Percentiles rank a stretch among this genome's conserved stretches.
Evolutionary conservation across 2,329 filamentous ascomycete species (phyloP).

Genomic region (Cladosporium sphaerospermum): DNA sequence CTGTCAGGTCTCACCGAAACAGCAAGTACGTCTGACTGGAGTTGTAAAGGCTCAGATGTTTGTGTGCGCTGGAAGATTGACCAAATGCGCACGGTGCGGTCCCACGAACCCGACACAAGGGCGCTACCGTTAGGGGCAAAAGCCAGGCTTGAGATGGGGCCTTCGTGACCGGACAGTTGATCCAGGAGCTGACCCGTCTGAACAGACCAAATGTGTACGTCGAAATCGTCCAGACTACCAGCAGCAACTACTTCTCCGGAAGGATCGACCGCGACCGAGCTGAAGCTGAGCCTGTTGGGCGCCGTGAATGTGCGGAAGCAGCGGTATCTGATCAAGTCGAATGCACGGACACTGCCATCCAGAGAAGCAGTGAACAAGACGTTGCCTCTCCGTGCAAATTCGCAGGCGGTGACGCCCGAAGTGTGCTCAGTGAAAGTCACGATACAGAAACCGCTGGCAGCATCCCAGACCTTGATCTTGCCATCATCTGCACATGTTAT

Average conservation of each 20-base stretch:
- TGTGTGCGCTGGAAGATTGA: constrained; percentile 91
- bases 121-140: constrained; percentile 82
- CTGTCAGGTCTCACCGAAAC: constrained; percentile 87
- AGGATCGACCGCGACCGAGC: constrained; percentile 90
- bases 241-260: constrained; percentile 95
- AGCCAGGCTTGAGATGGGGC: constrained; percentile 78
- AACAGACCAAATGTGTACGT: constrained; percentile 97
- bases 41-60: constrained; percentile 85
- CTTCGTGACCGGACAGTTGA: constrained; percentile 84
- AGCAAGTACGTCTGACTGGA: constrained; percentile 84
- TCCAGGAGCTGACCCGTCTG: constrained; percentile 95
- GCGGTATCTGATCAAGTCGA: constrained; percentile 91
- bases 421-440: constrained; percentile 98
- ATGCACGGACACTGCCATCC: constrained; percentile 88
- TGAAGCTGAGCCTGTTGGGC: constrained; percentile 84
- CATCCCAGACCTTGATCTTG: constrained; percentile 98
- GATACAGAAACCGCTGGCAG: constrained; percentile 92
- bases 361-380: constrained; percentile 93
- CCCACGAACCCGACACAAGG: constrained; percentile 91
- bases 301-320: constrained; percentile 98
- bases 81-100: constrained; percentile 92
- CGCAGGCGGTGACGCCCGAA: constrained; percentile 85
- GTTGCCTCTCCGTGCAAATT: constrained; percentile 91
- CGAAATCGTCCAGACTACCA: constrained; percentile 90
- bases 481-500: constrained; percentile 94